Evolutionary conservation across 306 rosid species (phyloP).

Genomic region (Quercus suber): DNA sequence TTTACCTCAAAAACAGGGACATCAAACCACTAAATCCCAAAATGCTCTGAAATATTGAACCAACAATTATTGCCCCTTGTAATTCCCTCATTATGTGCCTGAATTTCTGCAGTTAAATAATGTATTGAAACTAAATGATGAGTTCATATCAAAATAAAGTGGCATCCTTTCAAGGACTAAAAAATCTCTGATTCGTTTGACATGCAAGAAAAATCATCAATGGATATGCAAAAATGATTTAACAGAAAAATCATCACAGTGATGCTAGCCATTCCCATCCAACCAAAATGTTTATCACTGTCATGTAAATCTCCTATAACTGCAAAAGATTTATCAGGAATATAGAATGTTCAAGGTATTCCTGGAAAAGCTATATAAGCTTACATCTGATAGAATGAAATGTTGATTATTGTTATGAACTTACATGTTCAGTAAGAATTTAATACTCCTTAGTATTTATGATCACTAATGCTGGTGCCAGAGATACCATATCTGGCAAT

Average conservation of each 20-base stretch:
- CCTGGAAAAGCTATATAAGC: constrained; percentile 14
- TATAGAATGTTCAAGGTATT: constrained; percentile 2
- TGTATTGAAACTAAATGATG: constrained; percentile 15
- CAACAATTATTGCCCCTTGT: constrained; percentile 92
- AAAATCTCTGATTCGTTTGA: background rate
- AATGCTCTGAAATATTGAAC: constrained; percentile 81
- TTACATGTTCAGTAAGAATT: constrained; percentile 75
- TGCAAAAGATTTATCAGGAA: constrained; percentile 10
- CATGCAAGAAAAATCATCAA: constrained; percentile 1
- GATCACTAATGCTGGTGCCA: constrained; percentile 83
- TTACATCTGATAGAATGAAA: constrained; percentile 1
- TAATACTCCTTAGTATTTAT: constrained; percentile 78
- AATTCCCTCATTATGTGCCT: constrained; percentile 95
- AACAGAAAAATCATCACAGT: background rate
- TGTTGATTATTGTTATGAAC: constrained; percentile 23
- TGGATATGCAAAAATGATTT: background rate
- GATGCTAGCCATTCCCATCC: background rate
- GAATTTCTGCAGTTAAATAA: constrained; percentile 66
- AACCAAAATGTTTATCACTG: background rate
- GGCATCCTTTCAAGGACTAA: background rate
- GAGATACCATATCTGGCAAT: constrained; percentile 38
- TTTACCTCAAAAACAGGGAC: constrained; percentile 80
- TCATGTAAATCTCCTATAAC: constrained; percentile 14
- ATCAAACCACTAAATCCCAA: constrained; percentile 88
- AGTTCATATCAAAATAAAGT: constrained; percentile 7